Evolutionary conservation across 805 yeast genomes (phyloP).

Genomic region (Metschnikowia amazonensis): DNA sequence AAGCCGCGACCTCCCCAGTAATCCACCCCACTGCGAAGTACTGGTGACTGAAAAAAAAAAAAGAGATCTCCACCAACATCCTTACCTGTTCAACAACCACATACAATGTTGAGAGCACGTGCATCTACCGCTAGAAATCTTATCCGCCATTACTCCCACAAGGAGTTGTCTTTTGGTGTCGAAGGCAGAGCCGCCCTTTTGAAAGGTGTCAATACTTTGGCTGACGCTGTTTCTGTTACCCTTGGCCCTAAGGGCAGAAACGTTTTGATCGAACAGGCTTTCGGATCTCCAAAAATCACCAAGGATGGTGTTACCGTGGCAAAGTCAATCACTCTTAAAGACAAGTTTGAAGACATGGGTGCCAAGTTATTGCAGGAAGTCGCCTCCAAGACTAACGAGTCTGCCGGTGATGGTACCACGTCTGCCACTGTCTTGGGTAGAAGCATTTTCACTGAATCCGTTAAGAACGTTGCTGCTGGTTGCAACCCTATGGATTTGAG

Average conservation of each 20-base stretch:
- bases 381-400: conserved; percentile 93
- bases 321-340: conserved; percentile 71
- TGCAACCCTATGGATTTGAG: conserved; percentile 98
- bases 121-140: conserved; percentile 40
- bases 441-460: conserved; percentile 91
- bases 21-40: conserved; percentile 5
- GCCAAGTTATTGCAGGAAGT: conserved; percentile 94
- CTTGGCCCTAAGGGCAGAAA: conserved; percentile 98
- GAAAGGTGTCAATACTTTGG: conserved; percentile 90
- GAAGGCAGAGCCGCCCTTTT: conserved; percentile 94
- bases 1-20: conserved; percentile 9
- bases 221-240: conserved; percentile 95
- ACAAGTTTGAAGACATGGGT: conserved; percentile 94
- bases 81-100: background rate
- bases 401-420: conserved; percentile 99
- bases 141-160: conserved; percentile 62
- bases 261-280: conserved; percentile 92
- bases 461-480: conserved; percentile 97
- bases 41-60: background rate
- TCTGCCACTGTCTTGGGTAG: conserved; percentile 96
- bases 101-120: conserved; percentile 48
- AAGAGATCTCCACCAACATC: conserved; percentile 1
- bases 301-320: conserved; percentile 99
- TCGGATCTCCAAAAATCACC: conserved; percentile 96
- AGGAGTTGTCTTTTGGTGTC: conserved; percentile 93